phyloP scores from a whole-genome alignment of 495 filamentous ascomycete species.

The Sphaerosporella brunnea region DNA sequence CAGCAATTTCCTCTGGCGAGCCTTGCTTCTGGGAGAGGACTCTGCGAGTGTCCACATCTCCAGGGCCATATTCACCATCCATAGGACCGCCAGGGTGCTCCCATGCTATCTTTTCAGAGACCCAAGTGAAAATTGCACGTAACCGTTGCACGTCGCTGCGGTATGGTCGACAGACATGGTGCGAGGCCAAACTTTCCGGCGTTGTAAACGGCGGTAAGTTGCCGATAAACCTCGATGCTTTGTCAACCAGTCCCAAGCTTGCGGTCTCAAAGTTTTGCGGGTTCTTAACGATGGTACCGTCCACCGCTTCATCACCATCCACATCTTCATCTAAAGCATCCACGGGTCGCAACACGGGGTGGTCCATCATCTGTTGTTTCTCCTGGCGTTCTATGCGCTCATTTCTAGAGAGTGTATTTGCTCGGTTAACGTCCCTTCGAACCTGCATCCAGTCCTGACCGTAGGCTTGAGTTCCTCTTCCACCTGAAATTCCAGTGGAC shows the following conservation, averaged over 20 bases:
- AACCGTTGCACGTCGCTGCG: constrained; percentile 85
- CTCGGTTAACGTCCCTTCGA: constrained; percentile 81
- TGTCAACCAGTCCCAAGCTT: constrained; percentile 78
- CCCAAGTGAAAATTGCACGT: constrained; percentile 91
- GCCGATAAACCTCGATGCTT: constrained; percentile 79
- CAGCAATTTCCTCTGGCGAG: constrained; percentile 78
- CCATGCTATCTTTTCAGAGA: constrained; percentile 89
- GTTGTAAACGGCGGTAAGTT: constrained; percentile 82
- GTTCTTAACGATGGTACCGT: constrained; percentile 66
- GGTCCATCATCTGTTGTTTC: constrained; percentile 84
- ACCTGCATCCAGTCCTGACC: constrained; percentile 86
- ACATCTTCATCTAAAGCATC: constrained; percentile 70
- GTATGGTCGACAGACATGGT: constrained; percentile 86
- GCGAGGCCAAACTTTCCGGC: constrained; percentile 66
- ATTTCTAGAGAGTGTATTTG: constrained; percentile 77
- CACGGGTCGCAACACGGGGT: constrained; percentile 70
- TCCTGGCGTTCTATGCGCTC: constrained; percentile 77
- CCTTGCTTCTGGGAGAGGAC: constrained; percentile 72
- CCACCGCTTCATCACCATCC: constrained; percentile 78
- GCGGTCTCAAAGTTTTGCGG: constrained; percentile 62
- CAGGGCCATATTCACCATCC: constrained; percentile 48
- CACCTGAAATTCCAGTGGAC: constrained; percentile 34
- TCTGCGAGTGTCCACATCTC: constrained; percentile 54
- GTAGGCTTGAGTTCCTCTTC: constrained; percentile 30
- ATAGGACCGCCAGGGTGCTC: constrained; percentile 34